Base-by-base conservation (phyloP, 371 early-diverging fungal genomes). In the Mortierella sp. region DNA sequence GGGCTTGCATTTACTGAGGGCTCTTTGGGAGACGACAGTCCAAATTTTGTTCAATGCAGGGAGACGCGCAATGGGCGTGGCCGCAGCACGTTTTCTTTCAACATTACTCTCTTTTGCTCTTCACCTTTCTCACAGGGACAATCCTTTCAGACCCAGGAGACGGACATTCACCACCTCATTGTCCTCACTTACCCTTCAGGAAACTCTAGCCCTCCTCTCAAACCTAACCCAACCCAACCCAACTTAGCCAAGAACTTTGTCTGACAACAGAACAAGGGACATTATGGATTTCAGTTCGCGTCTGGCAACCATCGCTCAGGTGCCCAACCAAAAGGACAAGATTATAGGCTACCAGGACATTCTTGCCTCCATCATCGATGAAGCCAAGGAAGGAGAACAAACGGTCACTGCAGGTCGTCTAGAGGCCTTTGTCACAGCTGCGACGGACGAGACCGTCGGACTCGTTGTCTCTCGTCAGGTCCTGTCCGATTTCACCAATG, bases 401-500 rank as follows among this genome's bases (percentile, higher is more conserved):
- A 51, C 57, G 1, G 16, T 55, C 12, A 70, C 80, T 12, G 46
- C 65, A 1, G 60, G 50, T 7, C 74, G 58, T 11, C 68, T 80
- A 11, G 74, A 86, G 66, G 76, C 64, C 12, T 89, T 89, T 52
- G 71, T 94, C 46, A 81, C 84, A 46, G 90, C 91, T 18, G 86
- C 89, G 12, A 81, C 91, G 19, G 89, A 92, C 65, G 96, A 94
- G 52, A 84, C 87, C 50, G 86, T 93, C 11, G 94, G 93, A 11
- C 83, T 94, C 1, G 94, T 94, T 6, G 86, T 90, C 55, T 89
- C 92, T 18, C 87, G 96, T 47, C 93, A 91, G 70, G 86, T 92
- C 5, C 66, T 95, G 47, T 77, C 85, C 18, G 94, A 93, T 60
- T 91, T 94, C 68, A 75, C 81, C 18, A 83, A 82, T 47, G 80